These are phyloP conservation scores for Amphirosellinia nigrospora DNA, from an alignment of 495 filamentous ascomycete species.

Conservation along the genomic window DNA sequence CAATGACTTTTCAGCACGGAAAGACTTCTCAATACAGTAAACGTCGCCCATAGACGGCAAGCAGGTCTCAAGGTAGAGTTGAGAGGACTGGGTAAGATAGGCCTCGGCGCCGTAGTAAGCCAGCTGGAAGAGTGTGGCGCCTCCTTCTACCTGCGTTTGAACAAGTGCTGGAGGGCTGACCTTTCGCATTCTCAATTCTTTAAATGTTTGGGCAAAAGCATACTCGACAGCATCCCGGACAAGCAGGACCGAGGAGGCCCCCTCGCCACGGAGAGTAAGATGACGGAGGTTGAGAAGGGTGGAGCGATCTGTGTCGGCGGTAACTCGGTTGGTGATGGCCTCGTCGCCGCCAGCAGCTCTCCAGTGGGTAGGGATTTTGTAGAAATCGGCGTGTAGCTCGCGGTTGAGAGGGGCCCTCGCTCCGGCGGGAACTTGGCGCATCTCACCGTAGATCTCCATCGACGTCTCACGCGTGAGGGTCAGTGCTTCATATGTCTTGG, in stretches of 20 bases:
- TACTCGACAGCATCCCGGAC: slow-evolving; percentile 83
- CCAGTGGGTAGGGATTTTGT: slow-evolving; percentile 60
- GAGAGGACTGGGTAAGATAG: slow-evolving; percentile 95
- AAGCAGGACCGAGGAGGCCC: slow-evolving; percentile 86
- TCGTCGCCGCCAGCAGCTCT: slow-evolving; percentile 87
- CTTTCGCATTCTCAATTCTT: slow-evolving; percentile 78
- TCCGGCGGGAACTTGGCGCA: slow-evolving; percentile 80
- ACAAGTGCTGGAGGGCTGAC: slow-evolving; percentile 95
- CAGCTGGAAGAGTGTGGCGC: slow-evolving; percentile 90
- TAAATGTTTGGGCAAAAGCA: slow-evolving; percentile 83
- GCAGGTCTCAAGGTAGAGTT: slow-evolving; percentile 97
- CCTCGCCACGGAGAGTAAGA: slow-evolving; percentile 88
- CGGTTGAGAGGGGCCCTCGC: slow-evolving; percentile 84
- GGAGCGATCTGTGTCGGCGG: slow-evolving; percentile 70
- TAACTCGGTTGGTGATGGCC: slow-evolving; percentile 90
- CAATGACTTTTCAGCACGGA: slow-evolving; percentile 94
- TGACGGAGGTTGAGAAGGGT: slow-evolving; percentile 88
- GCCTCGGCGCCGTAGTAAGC: slow-evolving; percentile 94
- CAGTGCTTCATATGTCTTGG: slow-evolving; percentile 90
- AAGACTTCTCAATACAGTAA: slow-evolving; percentile 97
- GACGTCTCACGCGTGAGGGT: slow-evolving; percentile 89
- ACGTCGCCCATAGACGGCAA: slow-evolving; percentile 90
- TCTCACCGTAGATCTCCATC: slow-evolving; percentile 85
- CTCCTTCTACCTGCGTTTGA: slow-evolving; percentile 98
- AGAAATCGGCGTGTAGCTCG: slow-evolving; percentile 95